These are phyloP conservation scores for Aphanomyces euteiches DNA, from an alignment of 352 stramenopile species.

Conservation along the genomic window DNA sequence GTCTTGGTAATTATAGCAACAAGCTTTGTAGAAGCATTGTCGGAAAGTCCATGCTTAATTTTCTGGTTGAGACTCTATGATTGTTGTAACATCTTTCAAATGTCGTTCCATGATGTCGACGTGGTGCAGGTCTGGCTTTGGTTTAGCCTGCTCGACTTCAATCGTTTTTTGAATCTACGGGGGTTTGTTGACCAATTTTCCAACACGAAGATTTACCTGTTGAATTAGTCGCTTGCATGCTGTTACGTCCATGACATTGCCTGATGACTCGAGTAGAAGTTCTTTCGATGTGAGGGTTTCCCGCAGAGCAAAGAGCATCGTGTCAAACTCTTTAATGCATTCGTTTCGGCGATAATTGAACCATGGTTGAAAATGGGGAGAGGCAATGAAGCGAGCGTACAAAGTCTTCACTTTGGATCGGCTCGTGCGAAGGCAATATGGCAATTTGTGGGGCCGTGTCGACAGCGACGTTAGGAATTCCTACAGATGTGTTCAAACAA, in stretches of 20 bases:
- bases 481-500: not conserved
- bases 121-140: not conserved
- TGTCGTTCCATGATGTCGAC: conserved; percentile 5
- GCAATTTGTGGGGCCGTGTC: conserved; percentile 11
- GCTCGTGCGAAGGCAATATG: conserved; percentile 49
- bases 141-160: not conserved
- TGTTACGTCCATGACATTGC: not conserved
- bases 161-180: conserved; percentile 18
- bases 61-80: not conserved
- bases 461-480: conserved; percentile 21
- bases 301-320: conserved; percentile 53
- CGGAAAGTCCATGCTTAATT: no score
- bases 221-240: not conserved
- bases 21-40: no score
- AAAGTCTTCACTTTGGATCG: conserved; percentile 59
- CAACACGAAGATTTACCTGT: conserved; percentile 3
- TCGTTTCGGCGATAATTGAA: conserved; percentile 62
- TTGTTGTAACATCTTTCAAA: not conserved
- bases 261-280: conserved; percentile 10
- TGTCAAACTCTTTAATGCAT: conserved; percentile 63
- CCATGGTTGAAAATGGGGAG: conserved; percentile 72
- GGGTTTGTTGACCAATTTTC: not conserved
- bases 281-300: conserved; percentile 31
- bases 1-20: no score
- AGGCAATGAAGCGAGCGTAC: conserved; percentile 67